Base-by-base conservation (phyloP, 352 stramenopile genomes). In the Pythium insidiosum region DNA sequence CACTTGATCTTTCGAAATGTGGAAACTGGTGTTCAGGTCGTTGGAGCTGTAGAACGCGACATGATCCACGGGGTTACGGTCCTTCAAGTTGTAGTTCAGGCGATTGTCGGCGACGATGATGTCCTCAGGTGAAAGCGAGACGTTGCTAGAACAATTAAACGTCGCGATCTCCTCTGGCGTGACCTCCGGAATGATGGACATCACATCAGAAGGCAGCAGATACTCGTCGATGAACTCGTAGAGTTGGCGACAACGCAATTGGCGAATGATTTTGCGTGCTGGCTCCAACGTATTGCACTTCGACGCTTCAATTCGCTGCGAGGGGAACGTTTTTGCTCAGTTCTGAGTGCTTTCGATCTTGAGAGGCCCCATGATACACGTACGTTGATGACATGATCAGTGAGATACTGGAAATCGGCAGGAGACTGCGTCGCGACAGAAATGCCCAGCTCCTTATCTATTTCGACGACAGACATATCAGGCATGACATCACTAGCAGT, bases 221-320 rank as follows among this genome's bases (percentile, higher is more conserved):
- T 84, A 85, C 47, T 90, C 74, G 46, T 92, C 83, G n/a, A 90
- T 71, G 54, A 88, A 93, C 43, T 83, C 66, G 56, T 95, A 95
- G 7, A 95, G 51, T 23, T 90, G 56, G 9, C 79, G 70, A 19
- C 64, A 60, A n/a, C 76, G 74, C 37, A 94, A 56, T 10, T 76
- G 65, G 47, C 81, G 73, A n/a, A 95, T 66, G 24, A 95, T 72
- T 26, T 56, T 44, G 11, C 78, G 66, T 25, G 83, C 77, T 22
- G 58, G 20, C 1, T 52, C 50, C 3, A 95, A 44, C 4, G 40
- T 60, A 16, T 63, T 51, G 15, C 65, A 70, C 42, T 86, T 89
- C 40, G 77, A 90, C 1, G 63, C 59, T 45, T 95, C 79, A 37
- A 95, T 94, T 0, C 55, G 69, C 69, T 75, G n/a, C 39, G 24